Evolutionary conservation across 1,139 yeast genomes (phyloP).

Genomic region (Diutina pseudorugosa): DNA sequence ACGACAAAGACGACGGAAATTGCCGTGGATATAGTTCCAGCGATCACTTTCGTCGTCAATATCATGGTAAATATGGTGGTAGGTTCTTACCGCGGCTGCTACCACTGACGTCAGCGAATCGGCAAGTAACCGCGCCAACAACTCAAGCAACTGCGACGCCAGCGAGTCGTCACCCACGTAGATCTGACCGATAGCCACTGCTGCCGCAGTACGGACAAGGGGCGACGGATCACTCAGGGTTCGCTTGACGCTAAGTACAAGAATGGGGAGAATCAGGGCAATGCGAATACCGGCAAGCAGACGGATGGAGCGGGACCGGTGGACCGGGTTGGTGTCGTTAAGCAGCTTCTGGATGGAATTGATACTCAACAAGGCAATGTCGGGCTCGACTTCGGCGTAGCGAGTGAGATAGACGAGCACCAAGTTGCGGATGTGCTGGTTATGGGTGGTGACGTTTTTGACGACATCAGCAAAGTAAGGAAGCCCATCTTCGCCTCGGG

Average conservation of each 20-base stretch:
- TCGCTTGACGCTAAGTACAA: slow-evolving; percentile 60
- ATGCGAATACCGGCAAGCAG: slow-evolving; percentile 74
- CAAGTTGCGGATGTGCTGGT: slow-evolving; percentile 57
- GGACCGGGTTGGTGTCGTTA: slow-evolving; percentile 53
- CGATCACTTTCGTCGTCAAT: slow-evolving; percentile 27
- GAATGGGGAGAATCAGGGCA: slow-evolving; percentile 69
- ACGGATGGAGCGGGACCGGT: slow-evolving; percentile 64
- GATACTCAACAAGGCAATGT: slow-evolving; percentile 75
- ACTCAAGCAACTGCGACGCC: slow-evolving; percentile 5
- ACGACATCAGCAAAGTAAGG: slow-evolving; percentile 79
- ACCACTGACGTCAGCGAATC: slow-evolving; percentile 52
- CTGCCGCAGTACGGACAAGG: slow-evolving; percentile 68
- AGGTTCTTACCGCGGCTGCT: slow-evolving; percentile 53
- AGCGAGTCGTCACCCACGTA: slow-evolving; percentile 24
- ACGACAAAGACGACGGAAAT: slow-evolving; percentile 50
- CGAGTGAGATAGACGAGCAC: slow-evolving; percentile 68
- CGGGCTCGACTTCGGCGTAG: slow-evolving; percentile 80
- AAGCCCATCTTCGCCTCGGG: slow-evolving; percentile 50
- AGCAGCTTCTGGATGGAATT: slow-evolving; percentile 85
- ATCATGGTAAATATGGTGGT: slow-evolving; percentile 24
- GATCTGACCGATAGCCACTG: slow-evolving; percentile 64
- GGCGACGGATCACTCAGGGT: slow-evolving; percentile 64
- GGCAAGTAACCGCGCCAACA: slow-evolving; percentile 27
- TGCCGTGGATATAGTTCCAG: slow-evolving; percentile 60
- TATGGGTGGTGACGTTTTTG: slow-evolving; percentile 70